Evolutionary conservation across 768 basidiomycete genomes (phyloP).

Genomic region (Calocybe cyanea): DNA sequence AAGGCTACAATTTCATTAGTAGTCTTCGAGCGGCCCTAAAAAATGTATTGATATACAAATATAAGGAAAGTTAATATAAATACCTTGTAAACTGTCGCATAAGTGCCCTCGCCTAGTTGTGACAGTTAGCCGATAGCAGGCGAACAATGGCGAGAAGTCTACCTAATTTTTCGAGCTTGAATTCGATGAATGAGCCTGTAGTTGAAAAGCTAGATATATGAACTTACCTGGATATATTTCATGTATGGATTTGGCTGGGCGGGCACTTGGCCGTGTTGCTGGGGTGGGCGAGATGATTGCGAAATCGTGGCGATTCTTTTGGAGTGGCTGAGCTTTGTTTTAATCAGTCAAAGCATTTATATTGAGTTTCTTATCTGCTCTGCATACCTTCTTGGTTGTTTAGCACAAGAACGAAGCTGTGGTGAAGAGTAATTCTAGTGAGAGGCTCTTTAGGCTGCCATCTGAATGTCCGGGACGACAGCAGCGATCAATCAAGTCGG

Average conservation of each 20-base stretch:
- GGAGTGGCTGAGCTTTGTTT: too few relatives aligned
- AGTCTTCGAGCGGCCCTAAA: slow-evolving; percentile 86
- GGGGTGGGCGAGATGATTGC: neutral
- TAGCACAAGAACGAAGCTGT: too few relatives aligned
- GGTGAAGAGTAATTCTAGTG: too few relatives aligned
- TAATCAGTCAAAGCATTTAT: too few relatives aligned
- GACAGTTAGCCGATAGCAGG: slow-evolving; percentile 35
- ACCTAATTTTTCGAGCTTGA: slow-evolving; percentile 87
- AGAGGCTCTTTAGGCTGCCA: neutral
- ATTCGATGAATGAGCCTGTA: neutral
- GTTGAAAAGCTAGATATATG: neutral
- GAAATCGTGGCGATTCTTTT: slow-evolving; percentile 1
- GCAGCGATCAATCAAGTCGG: slow-evolving; percentile 4
- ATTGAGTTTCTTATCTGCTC: too few relatives aligned
- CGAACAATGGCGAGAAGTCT: slow-evolving; percentile 5
- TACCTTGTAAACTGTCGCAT: slow-evolving; percentile 97
- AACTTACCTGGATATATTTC: slow-evolving; percentile 54
- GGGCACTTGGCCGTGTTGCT: neutral
- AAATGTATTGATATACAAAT: neutral
- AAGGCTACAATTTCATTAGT: slow-evolving; percentile 99
- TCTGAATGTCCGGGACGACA: neutral
- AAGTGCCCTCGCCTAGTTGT: slow-evolving; percentile 85
- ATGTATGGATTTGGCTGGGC: slow-evolving; percentile 18
- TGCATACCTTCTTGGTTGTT: too few relatives aligned
- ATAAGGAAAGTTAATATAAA: slow-evolving; percentile 4